A percentile compares a stretch with the other conserved stretches of the same genome.
phyloP scores from a whole-genome alignment of 768 basidiomycete species.

The Naganishia kalamii region DNA sequence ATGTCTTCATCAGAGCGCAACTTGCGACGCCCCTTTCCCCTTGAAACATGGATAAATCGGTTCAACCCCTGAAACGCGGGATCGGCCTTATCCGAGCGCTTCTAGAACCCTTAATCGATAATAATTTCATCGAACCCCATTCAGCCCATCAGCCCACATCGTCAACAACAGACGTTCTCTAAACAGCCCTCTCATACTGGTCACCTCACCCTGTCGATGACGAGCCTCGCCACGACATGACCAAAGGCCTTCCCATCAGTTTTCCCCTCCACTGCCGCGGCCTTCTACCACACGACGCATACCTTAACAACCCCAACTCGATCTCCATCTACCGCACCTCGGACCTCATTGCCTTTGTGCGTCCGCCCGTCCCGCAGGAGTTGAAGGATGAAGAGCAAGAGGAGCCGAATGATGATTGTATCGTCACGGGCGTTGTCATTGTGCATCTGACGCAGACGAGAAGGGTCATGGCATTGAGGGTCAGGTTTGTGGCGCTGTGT shows the following conservation, averaged over 20 bases:
- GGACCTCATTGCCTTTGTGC: constrained; percentile 20
- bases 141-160: too few relatives aligned
- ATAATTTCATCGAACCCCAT: too few relatives aligned
- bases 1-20: too few relatives aligned
- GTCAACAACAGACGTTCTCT: too few relatives aligned
- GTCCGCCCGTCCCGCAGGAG: background rate
- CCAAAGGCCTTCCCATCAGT: constrained; percentile 1
- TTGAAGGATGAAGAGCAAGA: background rate
- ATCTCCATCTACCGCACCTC: constrained; percentile 25
- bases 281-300: background rate
- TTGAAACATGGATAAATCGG: too few relatives aligned
- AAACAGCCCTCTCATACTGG: too few relatives aligned
- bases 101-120: too few relatives aligned
- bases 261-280: constrained; percentile 4
- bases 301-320: constrained; percentile 20
- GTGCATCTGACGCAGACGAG: constrained; percentile 22
- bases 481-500: constrained; percentile 16
- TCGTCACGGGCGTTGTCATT: constrained; percentile 23
- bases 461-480: constrained; percentile 10
- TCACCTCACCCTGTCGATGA: background rate
- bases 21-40: too few relatives aligned
- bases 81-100: too few relatives aligned
- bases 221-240: background rate
- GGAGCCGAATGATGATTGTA: constrained; percentile 19
- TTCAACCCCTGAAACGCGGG: too few relatives aligned